Percentiles rank a stretch among this genome's conserved stretches.
Conservation (phyloP, 2,329 filamentous ascomycete species). For the Bipolaris zeicola region DNA sequence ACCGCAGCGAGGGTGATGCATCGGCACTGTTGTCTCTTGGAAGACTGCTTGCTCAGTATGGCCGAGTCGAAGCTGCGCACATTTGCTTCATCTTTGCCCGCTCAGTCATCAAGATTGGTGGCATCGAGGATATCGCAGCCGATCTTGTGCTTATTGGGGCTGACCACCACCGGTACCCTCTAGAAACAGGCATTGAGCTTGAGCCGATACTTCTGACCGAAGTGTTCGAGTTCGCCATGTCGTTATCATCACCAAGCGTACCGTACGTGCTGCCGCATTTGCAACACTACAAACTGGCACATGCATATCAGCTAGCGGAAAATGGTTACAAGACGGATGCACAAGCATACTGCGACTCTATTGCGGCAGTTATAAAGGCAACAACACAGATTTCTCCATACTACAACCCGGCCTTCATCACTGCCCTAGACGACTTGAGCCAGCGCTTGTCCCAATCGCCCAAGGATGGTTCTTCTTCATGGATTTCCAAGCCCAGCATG, state of each 20-base stretch:
- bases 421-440: conserved; percentile 79
- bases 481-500: conserved; percentile 95
- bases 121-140: conserved; percentile 77
- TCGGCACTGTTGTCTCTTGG: conserved; percentile 80
- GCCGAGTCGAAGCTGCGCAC: conserved; percentile 87
- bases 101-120: conserved; percentile 72
- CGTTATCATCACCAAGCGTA: conserved; percentile 63
- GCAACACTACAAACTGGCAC: conserved; percentile 87
- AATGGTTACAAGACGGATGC: conserved; percentile 82
- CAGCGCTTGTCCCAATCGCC: conserved; percentile 84
- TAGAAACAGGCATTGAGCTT: conserved; percentile 77
- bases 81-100: conserved; percentile 91
- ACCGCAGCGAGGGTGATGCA: conserved; percentile 80
- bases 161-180: conserved; percentile 74
- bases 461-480: conserved; percentile 78
- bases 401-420: conserved; percentile 76
- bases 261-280: conserved; percentile 75
- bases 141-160: conserved; percentile 84
- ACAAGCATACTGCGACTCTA: conserved; percentile 87
- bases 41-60: conserved; percentile 81
- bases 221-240: conserved; percentile 88
- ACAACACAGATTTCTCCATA: conserved; percentile 87
- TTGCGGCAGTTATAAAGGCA: conserved; percentile 74
- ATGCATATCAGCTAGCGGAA: conserved; percentile 83
- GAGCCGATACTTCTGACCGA: conserved; percentile 94